Percentiles rank a stretch among this genome's conserved stretches.
Evolutionary conservation across 1,139 yeast species (phyloP).

Genomic region (Saccharomyces hybrid): DNA sequence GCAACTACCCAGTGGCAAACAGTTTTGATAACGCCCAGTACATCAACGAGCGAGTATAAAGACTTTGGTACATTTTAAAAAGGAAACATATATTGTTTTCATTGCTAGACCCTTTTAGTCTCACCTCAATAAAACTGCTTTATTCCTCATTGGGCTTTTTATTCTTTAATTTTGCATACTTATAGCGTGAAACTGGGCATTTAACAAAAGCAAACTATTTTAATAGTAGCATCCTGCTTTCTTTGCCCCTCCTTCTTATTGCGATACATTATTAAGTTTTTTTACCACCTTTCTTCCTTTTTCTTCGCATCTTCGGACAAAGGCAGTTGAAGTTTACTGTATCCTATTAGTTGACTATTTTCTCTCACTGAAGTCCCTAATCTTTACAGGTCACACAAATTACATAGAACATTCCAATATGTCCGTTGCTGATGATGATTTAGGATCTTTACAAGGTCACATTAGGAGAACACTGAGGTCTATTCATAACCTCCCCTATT

Average conservation of each 20-base stretch:
- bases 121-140: not conserved
- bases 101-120: not conserved
- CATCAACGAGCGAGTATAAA: not conserved
- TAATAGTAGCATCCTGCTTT: not conserved
- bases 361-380: not conserved
- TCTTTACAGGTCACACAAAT: not conserved
- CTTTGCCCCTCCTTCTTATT: not conserved
- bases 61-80: not conserved
- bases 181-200: slow-evolving; percentile 1
- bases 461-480: slow-evolving; percentile 14
- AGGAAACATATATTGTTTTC: not conserved
- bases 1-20: not conserved
- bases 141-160: not conserved
- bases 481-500: slow-evolving; percentile 17
- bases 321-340: not conserved
- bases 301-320: not conserved
- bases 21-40: not conserved
- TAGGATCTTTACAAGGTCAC: slow-evolving; percentile 4
- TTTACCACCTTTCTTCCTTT: not conserved
- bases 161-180: not conserved
- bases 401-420: not conserved
- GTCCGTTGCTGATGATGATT: not conserved
- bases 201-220: slow-evolving; percentile 13
- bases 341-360: not conserved
- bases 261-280: not conserved